phyloP scores from a whole-genome alignment of 2,329 filamentous ascomycete species.

The Atkinsonella texensis region DNA sequence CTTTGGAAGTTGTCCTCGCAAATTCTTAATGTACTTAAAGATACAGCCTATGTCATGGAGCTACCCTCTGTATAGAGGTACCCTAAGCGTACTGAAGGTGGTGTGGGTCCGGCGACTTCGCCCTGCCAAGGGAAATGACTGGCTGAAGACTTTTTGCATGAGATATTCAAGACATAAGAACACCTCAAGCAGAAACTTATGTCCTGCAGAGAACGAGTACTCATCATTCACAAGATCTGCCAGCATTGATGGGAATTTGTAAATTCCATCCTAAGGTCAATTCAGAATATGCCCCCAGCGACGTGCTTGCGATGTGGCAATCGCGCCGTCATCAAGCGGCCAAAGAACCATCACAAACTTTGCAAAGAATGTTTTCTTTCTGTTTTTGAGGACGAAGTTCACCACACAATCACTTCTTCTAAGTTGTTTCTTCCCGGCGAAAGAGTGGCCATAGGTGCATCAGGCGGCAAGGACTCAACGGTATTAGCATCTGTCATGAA shows the following conservation, averaged over 20 bases:
- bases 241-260: not conserved
- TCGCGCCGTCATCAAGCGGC: conserved; percentile 79
- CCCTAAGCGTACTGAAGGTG: too few relatives aligned
- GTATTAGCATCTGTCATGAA: conserved; percentile 91
- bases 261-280: not conserved
- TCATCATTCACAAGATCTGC: not conserved
- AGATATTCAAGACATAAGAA: not conserved
- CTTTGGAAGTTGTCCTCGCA: not conserved
- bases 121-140: too few relatives aligned
- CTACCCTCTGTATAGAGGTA: too few relatives aligned
- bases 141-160: not conserved
- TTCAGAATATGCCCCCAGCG: conserved; percentile 56
- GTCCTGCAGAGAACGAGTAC: not conserved
- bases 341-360: conserved; percentile 89
- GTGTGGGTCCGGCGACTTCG: too few relatives aligned
- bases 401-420: conserved; percentile 78
- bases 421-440: conserved; percentile 77
- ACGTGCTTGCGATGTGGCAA: conserved; percentile 65
- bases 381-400: conserved; percentile 85
- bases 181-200: not conserved
- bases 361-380: conserved; percentile 80
- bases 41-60: too few relatives aligned
- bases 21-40: too few relatives aligned
- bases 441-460: conserved; percentile 85
- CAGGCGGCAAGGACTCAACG: conserved; percentile 94